Conservation (phyloP, 148 eudicot species). For the Fallopia convolvulus region DNA sequence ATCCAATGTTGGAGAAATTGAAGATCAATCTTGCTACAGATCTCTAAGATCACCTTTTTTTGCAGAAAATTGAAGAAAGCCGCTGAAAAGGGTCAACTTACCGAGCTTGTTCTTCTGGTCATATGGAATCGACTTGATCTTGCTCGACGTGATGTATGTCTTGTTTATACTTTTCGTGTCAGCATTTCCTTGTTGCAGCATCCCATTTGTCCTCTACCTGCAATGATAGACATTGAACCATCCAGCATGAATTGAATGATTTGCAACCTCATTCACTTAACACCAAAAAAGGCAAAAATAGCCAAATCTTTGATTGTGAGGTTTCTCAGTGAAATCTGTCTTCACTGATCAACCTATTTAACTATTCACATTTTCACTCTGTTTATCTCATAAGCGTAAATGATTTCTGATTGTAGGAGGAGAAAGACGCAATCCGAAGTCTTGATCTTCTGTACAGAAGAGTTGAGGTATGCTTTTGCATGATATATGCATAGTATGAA, state of each 20-base stretch:
- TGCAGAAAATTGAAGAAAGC: constrained; percentile 98
- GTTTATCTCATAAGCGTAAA: not conserved
- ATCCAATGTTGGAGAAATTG: not conserved
- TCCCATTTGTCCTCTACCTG: not conserved
- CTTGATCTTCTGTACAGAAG: constrained; percentile 95
- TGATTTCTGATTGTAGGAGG: constrained; percentile 48
- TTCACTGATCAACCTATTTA: not conserved
- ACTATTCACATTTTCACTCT: no score
- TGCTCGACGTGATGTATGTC: constrained; percentile 90
- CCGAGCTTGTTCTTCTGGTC: constrained; percentile 82
- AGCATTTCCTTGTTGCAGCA: not conserved
- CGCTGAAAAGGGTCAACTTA: constrained; percentile 89
- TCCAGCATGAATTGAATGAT: not conserved
- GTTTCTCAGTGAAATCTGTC: not conserved
- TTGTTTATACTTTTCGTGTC: not conserved
- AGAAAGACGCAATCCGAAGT: constrained; percentile 91
- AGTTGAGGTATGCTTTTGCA: constrained; percentile 66
- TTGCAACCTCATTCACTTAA: not conserved
- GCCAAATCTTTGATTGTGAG: not conserved
- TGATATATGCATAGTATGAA: not conserved
- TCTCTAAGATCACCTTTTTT: not conserved
- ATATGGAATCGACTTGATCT: constrained; percentile 99
- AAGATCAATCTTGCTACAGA: not conserved
- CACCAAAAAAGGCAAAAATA: not conserved
- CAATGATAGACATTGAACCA: not conserved